These are phyloP conservation scores for Hericium coralloides DNA, from an alignment of 768 basidiomycete species.

Conservation along the genomic window DNA sequence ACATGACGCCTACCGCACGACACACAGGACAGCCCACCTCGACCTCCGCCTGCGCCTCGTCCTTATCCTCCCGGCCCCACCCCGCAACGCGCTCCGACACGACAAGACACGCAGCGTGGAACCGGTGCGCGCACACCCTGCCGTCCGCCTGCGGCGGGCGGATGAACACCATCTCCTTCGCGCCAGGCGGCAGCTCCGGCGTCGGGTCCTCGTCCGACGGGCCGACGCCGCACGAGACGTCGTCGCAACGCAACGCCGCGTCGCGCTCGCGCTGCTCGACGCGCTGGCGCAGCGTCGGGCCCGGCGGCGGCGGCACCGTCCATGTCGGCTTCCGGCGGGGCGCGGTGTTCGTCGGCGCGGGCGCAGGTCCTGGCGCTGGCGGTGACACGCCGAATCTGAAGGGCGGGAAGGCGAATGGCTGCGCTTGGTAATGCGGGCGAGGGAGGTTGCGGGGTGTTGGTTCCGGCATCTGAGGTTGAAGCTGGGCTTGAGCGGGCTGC, in stretches of 20 bases:
- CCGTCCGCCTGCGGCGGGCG: constrained; percentile 16
- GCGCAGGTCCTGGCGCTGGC: neutral
- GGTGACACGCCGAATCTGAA: neutral
- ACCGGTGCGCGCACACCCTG: constrained; percentile 51
- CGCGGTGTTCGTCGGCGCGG: constrained; percentile 13
- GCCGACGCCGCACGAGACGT: constrained; percentile 65
- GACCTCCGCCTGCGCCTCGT: constrained; percentile 28
- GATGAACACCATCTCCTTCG: constrained; percentile 31
- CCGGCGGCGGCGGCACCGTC: constrained; percentile 55
- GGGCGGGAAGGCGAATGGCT: constrained; percentile 18
- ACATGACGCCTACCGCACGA: constrained; percentile 50
- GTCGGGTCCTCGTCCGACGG: constrained; percentile 66
- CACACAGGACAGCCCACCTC: constrained; percentile 75
- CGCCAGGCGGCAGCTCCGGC: constrained; percentile 24
- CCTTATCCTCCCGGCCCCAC: constrained; percentile 36
- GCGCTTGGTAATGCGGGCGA: constrained; percentile 43
- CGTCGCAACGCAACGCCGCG: constrained; percentile 61
- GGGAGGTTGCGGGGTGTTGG: constrained; percentile 64
- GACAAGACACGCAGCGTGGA: constrained; percentile 69
- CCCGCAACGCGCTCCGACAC: constrained; percentile 54
- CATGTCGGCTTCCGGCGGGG: constrained; percentile 38
- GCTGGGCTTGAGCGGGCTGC: constrained; percentile 28
- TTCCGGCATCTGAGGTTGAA: constrained; percentile 60
- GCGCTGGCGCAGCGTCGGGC: constrained; percentile 61
- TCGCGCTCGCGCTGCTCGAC: constrained; percentile 68